These are phyloP conservation scores for Tolypocladium amazonense DNA, from an alignment of 2,329 filamentous ascomycete genomes.

Conservation along the genomic window DNA sequence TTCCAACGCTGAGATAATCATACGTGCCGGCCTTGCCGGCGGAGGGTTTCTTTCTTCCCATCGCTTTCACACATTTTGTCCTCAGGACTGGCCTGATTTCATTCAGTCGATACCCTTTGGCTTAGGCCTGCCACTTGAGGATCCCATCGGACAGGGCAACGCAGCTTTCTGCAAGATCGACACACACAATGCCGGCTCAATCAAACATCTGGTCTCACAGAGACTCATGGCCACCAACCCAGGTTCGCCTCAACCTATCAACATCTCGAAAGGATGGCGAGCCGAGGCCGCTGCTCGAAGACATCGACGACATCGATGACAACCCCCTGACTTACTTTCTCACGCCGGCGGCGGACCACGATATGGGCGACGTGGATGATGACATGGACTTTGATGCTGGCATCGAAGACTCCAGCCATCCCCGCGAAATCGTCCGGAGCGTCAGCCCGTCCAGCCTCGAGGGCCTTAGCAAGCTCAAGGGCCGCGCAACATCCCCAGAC, in stretches of 20 bases:
- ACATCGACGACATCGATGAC: constrained; percentile 40
- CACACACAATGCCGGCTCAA: constrained; percentile 23
- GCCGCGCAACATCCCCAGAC: constrained; percentile 24
- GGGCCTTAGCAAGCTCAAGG: constrained; percentile 33
- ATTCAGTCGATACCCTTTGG: not conserved
- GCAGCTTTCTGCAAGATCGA: not conserved
- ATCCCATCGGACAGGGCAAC: not conserved
- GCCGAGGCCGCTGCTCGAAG: constrained; percentile 31
- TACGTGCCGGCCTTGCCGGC: constrained; percentile 3
- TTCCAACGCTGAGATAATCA: constrained; percentile 1
- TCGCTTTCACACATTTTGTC: not conserved
- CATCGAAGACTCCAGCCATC: constrained; percentile 39
- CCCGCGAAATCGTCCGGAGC: constrained; percentile 37
- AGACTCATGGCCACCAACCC: constrained; percentile 43
- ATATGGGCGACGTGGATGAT: constrained; percentile 27
- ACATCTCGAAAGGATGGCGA: constrained; percentile 19
- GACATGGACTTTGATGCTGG: constrained; percentile 46
- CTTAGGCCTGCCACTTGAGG: not conserved
- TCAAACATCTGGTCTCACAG: constrained; percentile 22
- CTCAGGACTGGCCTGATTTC: not conserved
- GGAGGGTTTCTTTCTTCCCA: not conserved
- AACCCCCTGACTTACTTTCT: constrained; percentile 47
- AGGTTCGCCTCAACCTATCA: constrained; percentile 33
- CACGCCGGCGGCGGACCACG: constrained; percentile 33
- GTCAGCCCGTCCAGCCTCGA: constrained; percentile 47